phyloP scores from a whole-genome alignment of 2,329 filamentous ascomycete genomes.

The Ophiostoma novo-ulmi region DNA sequence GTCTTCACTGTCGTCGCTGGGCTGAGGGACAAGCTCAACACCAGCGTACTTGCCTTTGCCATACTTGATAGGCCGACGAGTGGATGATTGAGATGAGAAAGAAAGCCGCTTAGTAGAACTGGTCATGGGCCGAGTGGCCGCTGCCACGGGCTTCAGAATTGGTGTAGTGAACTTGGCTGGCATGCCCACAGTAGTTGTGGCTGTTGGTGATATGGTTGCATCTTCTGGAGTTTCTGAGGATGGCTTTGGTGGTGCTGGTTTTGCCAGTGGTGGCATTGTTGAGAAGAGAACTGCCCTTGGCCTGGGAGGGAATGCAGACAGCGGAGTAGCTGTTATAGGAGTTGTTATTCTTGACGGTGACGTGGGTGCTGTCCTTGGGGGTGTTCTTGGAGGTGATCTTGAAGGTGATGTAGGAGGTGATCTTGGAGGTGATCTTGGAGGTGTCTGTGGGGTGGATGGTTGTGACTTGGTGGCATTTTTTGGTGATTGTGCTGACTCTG shows the following conservation, averaged over 20 bases:
- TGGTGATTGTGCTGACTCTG: not conserved
- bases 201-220: not conserved
- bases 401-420: too few species aligned
- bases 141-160: not conserved
- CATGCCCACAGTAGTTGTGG: not conserved
- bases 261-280: not conserved
- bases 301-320: not conserved
- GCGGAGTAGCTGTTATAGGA: not conserved
- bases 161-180: not conserved
- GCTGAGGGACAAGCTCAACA: slow-evolving; percentile 50
- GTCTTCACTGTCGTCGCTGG: slow-evolving; percentile 50
- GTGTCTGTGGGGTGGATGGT: not conserved
- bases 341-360: not conserved
- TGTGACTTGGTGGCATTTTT: not conserved
- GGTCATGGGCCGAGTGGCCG: slow-evolving; percentile 24
- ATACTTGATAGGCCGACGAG: slow-evolving; percentile 43
- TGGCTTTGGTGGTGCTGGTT: not conserved
- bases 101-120: slow-evolving; percentile 37
- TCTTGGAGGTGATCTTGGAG: not conserved
- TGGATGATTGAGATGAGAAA: slow-evolving; percentile 34
- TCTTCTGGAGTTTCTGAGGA: not conserved
- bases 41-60: slow-evolving; percentile 38
- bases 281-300: not conserved
- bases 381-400: not conserved
- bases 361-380: not conserved